Evolutionary conservation across 805 yeast genomes (phyloP), one percentile per base, ranked within the genome.

Genomic region (Monosporozyma aerobia): DNA sequence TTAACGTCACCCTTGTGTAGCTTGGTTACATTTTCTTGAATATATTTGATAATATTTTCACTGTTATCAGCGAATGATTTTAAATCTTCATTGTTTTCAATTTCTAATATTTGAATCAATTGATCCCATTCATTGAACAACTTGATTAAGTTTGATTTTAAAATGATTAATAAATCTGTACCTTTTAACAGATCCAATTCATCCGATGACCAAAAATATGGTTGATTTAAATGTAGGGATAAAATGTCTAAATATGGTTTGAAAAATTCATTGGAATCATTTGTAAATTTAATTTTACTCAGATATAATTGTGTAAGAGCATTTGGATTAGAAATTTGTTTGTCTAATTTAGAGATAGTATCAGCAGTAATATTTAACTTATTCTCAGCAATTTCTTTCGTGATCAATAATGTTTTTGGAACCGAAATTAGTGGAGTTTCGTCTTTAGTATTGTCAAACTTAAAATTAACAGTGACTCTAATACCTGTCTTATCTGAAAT

Each of bases 101-200:
- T 39, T 33, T 37, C 37, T 22, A 58, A 45, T 7, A 22, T 25
- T 6, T 51, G 37, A 1, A 56, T 49, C 11, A 62, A 35, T 13
- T 43, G 35, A 2, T 10, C 3, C 92, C 90, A 88, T 62, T 85
- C 92, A 44, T 78, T 78, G 4, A 82, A 67, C 52, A 83, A 64
- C 3, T 62, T 61, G 3, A 61, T 63, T 32, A 80, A 63, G 44
- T 77, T 75, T n/a, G 73, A 73, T 23, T 74, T 73, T 35, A 84
- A 63, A 1, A 83, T 75, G 44, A 76, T 69, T n/a, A 76, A 78
- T 27, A 87, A 73, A 63, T 89, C 90, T 0, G 96, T 84, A 0
- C 90, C 90, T 44, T 74, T 71, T 10, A 90, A 64, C 35, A 75
- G 62, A 5, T 69, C 64, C 51, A 78, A 72, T 44, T 84, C 87